A percentile compares a stretch with the other conserved stretches of the same genome.
Conservation (phyloP, 164 flowering plant species). For the Platanus orientalis region DNA sequence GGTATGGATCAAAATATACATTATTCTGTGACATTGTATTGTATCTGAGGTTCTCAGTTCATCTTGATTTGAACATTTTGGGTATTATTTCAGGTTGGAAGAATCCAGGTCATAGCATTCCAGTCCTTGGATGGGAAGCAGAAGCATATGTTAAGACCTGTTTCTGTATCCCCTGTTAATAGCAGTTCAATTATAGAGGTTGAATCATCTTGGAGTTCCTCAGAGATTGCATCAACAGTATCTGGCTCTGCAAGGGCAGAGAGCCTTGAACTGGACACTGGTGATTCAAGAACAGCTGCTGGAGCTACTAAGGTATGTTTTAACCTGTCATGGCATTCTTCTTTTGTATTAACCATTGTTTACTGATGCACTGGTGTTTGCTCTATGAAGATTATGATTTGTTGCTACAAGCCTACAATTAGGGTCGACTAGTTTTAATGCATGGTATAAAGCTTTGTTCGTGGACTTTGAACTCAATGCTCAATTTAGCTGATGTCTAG, state of each 20-base stretch:
- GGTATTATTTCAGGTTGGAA: constrained; percentile 63
- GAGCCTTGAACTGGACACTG: constrained; percentile 54
- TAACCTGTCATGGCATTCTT: background rate
- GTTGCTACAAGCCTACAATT: background rate
- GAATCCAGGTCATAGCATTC: constrained; percentile 95
- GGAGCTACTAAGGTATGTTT: constrained; percentile 48
- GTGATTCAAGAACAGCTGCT: constrained; percentile 47
- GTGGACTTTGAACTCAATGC: background rate
- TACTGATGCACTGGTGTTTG: too few relatives aligned
- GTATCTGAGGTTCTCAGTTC: background rate
- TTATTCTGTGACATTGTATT: background rate
- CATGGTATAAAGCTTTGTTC: background rate
- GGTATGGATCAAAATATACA: constrained; percentile 36
- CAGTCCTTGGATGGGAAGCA: constrained; percentile 96
- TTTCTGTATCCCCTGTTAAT: constrained; percentile 45
- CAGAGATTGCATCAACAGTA: constrained; percentile 37
- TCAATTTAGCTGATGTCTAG: background rate
- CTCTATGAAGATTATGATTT: background rate
- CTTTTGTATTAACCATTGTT: too few relatives aligned
- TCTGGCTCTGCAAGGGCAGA: constrained; percentile 43
- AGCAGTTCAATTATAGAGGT: constrained; percentile 53
- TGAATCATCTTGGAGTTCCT: constrained; percentile 65
- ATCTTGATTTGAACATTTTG: background rate
- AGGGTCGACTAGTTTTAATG: background rate
- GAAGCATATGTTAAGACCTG: constrained; percentile 35